Evolutionary conservation across 31 red algal genomes (phyloP).

Genomic region (Odonthalia washingtoniensis): DNA sequence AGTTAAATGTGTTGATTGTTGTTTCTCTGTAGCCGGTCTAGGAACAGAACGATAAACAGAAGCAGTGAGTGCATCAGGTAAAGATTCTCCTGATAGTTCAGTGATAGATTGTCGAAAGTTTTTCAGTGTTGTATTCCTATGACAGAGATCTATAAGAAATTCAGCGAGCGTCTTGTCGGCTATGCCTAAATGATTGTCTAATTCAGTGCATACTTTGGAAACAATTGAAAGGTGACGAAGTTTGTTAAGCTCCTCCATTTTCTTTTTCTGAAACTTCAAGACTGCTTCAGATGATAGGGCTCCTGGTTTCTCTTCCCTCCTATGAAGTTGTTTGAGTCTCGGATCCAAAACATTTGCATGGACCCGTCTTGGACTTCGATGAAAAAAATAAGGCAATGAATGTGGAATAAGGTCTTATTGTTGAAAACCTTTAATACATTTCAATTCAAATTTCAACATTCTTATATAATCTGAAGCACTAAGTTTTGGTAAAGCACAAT

Average conservation of each 20-base stretch:
- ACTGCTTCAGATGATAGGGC: too few species aligned
- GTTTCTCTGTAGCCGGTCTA: neutral
- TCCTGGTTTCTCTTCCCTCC: too few species aligned
- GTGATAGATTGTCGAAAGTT: conserved; percentile 50
- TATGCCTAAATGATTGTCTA: conserved; percentile 78
- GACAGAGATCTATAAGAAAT: conserved; percentile 76
- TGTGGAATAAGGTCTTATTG: too few species aligned
- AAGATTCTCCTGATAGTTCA: conserved; percentile 37
- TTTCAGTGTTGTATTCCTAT: conserved; percentile 44
- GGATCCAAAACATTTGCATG: too few species aligned
- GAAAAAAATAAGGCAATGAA: too few species aligned
- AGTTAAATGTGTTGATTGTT: neutral
- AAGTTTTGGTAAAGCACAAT: too few species aligned
- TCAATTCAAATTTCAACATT: too few species aligned
- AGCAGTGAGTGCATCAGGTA: conserved; percentile 46
- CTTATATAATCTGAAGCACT: too few species aligned
- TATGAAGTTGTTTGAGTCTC: too few species aligned
- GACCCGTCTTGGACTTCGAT: too few species aligned
- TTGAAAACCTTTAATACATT: too few species aligned
- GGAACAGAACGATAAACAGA: conserved; percentile 57
- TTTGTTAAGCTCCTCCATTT: conserved; percentile 79
- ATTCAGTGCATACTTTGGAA: conserved; percentile 68
- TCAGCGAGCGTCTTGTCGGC: conserved; percentile 78
- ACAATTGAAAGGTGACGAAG: conserved; percentile 73
- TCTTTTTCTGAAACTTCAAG: too few species aligned